These are phyloP conservation scores for Micromonas commoda DNA, from an alignment of 139 green algal species.

Conservation along the genomic window DNA sequence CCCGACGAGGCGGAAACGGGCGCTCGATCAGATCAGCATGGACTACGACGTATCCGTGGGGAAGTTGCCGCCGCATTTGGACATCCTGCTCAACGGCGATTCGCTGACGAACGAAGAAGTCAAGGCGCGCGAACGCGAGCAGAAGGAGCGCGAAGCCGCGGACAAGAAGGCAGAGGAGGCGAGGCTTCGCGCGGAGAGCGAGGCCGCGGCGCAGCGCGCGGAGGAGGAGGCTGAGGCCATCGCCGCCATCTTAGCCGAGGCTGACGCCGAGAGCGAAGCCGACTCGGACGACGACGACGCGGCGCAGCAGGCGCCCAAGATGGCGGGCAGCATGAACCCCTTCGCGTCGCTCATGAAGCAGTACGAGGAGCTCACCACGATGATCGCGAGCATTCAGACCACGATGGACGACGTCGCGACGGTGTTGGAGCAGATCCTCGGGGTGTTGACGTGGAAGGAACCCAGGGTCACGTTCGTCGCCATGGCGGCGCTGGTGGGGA, in stretches of 20 bases:
- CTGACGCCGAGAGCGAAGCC: no score
- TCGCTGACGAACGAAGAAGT: no score
- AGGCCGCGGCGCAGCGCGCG: neutral
- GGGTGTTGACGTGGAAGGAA: conserved; percentile 10
- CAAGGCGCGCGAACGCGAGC: no score
- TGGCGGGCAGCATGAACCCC: conserved; percentile 1
- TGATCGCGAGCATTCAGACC: neutral
- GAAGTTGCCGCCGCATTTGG: neutral
- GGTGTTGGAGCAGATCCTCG: neutral
- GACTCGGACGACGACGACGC: neutral
- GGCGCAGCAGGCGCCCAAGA: neutral
- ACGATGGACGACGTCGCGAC: neutral
- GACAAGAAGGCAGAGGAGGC: neutral
- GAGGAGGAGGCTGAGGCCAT: neutral
- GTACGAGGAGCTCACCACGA: neutral
- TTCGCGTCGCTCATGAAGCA: conserved; percentile 7
- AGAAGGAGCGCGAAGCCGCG: neutral
- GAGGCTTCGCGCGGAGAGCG: neutral
- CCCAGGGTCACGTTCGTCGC: neutral
- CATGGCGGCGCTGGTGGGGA: neutral
- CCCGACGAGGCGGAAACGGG: neutral
- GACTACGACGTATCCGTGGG: conserved; percentile 1
- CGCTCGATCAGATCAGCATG: neutral
- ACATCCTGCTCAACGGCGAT: neutral
- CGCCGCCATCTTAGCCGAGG: no score